Conservation (phyloP, 2,329 filamentous ascomycete species). For the Catunica adiposa region DNA sequence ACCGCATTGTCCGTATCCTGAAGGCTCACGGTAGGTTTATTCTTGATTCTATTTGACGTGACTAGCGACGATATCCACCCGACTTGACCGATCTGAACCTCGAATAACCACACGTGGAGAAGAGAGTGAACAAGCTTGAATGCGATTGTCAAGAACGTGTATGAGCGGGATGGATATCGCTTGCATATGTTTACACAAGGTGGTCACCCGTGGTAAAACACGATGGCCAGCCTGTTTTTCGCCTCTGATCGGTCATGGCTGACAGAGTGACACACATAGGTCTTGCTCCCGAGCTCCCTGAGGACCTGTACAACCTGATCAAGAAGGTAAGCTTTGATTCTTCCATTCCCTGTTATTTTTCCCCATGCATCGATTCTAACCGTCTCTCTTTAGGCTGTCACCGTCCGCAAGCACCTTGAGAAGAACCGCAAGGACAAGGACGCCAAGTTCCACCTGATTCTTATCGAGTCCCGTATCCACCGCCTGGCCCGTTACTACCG, state of each 20-base stretch:
- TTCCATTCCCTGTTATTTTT: background rate
- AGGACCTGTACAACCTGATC: conserved; percentile 99
- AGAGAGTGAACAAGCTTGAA: background rate
- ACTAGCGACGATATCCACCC: conserved; percentile 20
- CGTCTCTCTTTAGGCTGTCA: conserved; percentile 55
- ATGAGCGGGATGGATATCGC: conserved; percentile 6
- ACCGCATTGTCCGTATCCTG: conserved; percentile 99
- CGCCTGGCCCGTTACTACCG: conserved; percentile 99
- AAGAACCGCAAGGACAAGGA: conserved; percentile 99
- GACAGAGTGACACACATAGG: conserved; percentile 86
- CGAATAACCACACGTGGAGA: conserved; percentile 17
- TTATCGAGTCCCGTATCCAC: conserved; percentile 99
- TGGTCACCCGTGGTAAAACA: conserved; percentile 12
- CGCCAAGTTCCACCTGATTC: conserved; percentile 99
- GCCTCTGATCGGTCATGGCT: conserved; percentile 87
- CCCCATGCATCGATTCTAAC: background rate
- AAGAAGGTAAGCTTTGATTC: conserved; percentile 60
- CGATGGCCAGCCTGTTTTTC: conserved; percentile 21
- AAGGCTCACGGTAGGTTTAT: conserved; percentile 83
- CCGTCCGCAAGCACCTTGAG: conserved; percentile 99
- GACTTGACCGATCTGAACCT: conserved; percentile 15
- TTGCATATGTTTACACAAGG: conserved; percentile 13
- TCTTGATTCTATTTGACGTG: background rate
- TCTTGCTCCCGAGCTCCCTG: conserved; percentile 94
- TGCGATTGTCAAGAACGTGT: background rate